Conservation (phyloP, 2,329 filamentous ascomycete species). For the Aureobasidium sp. region DNA sequence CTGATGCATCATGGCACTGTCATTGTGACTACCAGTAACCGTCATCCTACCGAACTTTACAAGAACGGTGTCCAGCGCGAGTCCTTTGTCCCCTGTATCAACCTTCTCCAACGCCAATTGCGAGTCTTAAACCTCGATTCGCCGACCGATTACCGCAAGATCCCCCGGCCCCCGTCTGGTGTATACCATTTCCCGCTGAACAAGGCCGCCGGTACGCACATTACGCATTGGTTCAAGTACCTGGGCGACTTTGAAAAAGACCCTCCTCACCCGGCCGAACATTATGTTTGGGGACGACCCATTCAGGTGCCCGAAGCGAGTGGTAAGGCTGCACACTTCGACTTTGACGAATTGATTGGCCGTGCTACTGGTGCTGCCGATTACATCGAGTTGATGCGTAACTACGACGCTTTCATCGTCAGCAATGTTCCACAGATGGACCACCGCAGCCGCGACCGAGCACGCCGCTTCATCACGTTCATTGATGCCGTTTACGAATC, state of each 20-base stretch:
- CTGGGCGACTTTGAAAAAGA: conserved; percentile 73
- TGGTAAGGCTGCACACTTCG: conserved; percentile 82
- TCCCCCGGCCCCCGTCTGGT: conserved; percentile 82
- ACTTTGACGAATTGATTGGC: conserved; percentile 86
- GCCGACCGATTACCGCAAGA: conserved; percentile 93
- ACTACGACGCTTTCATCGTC: conserved; percentile 87
- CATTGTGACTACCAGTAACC: conserved; percentile 89
- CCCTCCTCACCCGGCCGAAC: conserved; percentile 69
- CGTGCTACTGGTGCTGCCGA: conserved; percentile 89
- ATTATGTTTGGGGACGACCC: conserved; percentile 87
- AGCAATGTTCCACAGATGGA: conserved; percentile 92
- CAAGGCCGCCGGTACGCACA: conserved; percentile 67
- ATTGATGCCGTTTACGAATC: conserved; percentile 93
- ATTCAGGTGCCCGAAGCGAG: conserved; percentile 83
- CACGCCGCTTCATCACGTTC: conserved; percentile 91
- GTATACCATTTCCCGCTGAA: conserved; percentile 91
- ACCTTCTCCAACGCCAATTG: conserved; percentile 75
- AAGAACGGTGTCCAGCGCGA: conserved; percentile 96
- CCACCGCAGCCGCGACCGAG: conserved; percentile 74
- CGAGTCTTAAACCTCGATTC: conserved; percentile 93
- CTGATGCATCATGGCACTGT: conserved; percentile 97
- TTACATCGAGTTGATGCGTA: conserved; percentile 83
- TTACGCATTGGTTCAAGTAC: conserved; percentile 92
- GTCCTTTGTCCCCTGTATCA: conserved; percentile 91
- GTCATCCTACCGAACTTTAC: conserved; percentile 94